phyloP scores from a whole-genome alignment of 495 filamentous ascomycete species.

The Aspergillus avenaceus region DNA sequence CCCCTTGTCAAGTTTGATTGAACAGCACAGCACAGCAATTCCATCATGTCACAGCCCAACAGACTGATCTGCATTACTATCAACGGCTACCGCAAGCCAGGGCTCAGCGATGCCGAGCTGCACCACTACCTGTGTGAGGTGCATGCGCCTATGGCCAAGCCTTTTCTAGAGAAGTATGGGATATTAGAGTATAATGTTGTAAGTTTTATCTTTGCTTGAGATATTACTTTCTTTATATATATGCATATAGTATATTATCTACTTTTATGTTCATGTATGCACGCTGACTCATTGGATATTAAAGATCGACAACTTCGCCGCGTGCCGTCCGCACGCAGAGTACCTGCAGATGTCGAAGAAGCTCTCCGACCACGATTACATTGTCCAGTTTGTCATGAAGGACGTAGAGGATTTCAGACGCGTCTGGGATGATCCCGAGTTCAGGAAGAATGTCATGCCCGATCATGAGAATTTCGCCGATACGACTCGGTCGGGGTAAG shows the following conservation, averaged over 20 bases:
- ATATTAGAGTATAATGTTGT: slow-evolving; percentile 12
- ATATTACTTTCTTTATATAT: too few relatives aligned
- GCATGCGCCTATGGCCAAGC: slow-evolving; percentile 7
- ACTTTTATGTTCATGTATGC: too few relatives aligned
- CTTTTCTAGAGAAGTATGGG: slow-evolving; percentile 7
- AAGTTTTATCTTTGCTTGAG: neutral
- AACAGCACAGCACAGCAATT: too few relatives aligned
- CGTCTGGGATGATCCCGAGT: slow-evolving; percentile 9
- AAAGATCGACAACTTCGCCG: slow-evolving; percentile 9
- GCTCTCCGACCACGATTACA: slow-evolving; percentile 9
- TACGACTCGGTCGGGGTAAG: slow-evolving; percentile 7
- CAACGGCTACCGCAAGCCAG: slow-evolving; percentile 11
- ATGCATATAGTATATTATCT: too few relatives aligned
- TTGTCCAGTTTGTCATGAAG: slow-evolving; percentile 13
- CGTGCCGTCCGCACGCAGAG: neutral
- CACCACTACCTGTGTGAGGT: neutral
- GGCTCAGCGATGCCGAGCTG: slow-evolving; percentile 6
- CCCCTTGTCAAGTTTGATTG: neutral
- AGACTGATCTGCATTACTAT: slow-evolving; percentile 8
- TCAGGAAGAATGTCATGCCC: slow-evolving; percentile 7
- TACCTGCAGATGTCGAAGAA: slow-evolving; percentile 11
- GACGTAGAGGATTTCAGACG: slow-evolving; percentile 7
- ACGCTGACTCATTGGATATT: neutral
- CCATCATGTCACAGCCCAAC: neutral
- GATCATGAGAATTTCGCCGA: slow-evolving; percentile 12